Base-by-base conservation (phyloP, 768 basidiomycete species). In the Trametopsis cervina region DNA sequence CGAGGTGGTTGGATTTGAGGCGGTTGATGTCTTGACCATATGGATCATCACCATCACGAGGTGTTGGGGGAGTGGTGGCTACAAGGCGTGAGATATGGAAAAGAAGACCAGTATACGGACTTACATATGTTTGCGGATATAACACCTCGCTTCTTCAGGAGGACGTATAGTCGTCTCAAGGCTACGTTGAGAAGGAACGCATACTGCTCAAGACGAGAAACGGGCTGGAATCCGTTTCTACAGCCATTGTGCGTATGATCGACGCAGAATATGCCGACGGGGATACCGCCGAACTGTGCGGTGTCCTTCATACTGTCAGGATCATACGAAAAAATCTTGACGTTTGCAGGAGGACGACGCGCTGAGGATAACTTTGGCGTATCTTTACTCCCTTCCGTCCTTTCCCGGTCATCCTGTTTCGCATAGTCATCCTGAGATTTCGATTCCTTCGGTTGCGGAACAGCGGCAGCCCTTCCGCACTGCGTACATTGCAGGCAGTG, bases 161-260 rank as follows among this genome's bases (percentile, higher is more conserved):
- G 75, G 24, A 89, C 76, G 66, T 93, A 98, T 45, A 99, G 71
- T 59, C 95, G 78, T 55, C 94, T 75, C 47, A 99, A 72, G 17
- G 95, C 96, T 20, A 98, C 96, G 61, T 97, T 97, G 44, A 99
- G 72, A 48, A 99, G 68, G 73, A 94, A 99, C 2, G 96, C 90
- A 64, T 96, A 99, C 63, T 99, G 96, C 70, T 99, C 96, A 54
- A 99, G 68, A 48, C 95, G 75, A 51, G 94, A 91, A 13, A 96
- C 96, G 15, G 89, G 76, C 60, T 89, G 87, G 67, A 98, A 97
- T 10, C 94, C 92, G 20, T 67, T 60, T 47, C 78, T 72, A 58
- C 85, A 89, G 13, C 75, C 77, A 22, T 67, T 57, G 60, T 83
- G 81, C 6, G 76, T 81, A 63, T 95, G 93, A 12, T 85, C 81